These are phyloP conservation scores for Orychophragmus violaceus DNA, from an alignment of 345 rosid genomes.

Conservation along the genomic window DNA sequence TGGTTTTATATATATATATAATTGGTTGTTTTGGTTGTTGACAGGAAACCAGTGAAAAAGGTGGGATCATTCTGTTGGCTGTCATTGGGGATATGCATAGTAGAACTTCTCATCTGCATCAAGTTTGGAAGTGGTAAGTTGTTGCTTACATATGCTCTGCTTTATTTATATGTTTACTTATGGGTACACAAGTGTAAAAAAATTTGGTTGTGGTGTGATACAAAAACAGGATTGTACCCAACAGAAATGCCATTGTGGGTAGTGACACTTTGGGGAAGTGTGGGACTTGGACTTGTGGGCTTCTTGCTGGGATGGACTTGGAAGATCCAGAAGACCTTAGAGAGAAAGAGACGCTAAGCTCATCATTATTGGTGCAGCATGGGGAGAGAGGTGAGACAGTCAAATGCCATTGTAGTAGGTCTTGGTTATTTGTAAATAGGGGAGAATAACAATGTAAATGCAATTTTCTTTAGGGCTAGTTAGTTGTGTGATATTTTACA, in stretches of 20 bases:
- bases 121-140: slow-evolving; percentile 89
- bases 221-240: slow-evolving; percentile 69
- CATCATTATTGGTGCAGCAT: background rate
- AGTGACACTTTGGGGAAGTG: slow-evolving; percentile 62
- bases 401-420: slow-evolving; percentile 22
- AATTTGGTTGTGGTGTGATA: background rate
- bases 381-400: slow-evolving; percentile 31
- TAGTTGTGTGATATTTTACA: slow-evolving; percentile 19
- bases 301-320: slow-evolving; percentile 73
- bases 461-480: slow-evolving; percentile 26
- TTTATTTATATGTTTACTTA: background rate
- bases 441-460: slow-evolving; percentile 25
- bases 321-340: slow-evolving; percentile 52
- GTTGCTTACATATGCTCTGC: slow-evolving; percentile 1
- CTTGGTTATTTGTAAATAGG: slow-evolving; percentile 22
- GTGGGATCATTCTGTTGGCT: slow-evolving; percentile 99
- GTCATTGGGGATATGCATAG: slow-evolving; percentile 87
- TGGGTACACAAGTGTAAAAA: slow-evolving; percentile 13
- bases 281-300: slow-evolving; percentile 50
- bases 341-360: slow-evolving; percentile 63
- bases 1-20: background rate
- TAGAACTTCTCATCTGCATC: slow-evolving; percentile 95
- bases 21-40: slow-evolving; percentile 1
- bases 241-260: slow-evolving; percentile 74
- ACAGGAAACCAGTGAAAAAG: slow-evolving; percentile 78